A percentile compares a stretch with the other conserved stretches of the same genome.
Evolutionary conservation across 108 stramenopile genomes (phyloP).

Genomic region (Cyclotella atomus): DNA sequence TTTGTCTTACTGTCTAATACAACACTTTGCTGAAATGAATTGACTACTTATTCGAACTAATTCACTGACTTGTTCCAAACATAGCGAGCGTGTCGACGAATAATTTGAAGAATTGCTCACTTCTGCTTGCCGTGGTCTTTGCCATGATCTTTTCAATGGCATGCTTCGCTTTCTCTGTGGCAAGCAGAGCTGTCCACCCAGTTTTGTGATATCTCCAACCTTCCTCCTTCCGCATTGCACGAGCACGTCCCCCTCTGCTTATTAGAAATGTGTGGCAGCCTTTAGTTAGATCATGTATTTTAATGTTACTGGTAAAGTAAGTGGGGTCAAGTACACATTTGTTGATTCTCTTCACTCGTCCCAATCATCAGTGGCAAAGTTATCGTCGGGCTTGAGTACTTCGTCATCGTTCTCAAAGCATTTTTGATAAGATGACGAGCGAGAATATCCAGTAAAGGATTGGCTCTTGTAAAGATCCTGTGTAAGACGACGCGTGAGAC

Average conservation of each 20-base stretch:
- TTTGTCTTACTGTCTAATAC: too few relatives aligned
- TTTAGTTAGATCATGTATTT: neutral
- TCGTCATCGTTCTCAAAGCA: conserved; percentile 32
- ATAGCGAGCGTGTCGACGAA: too few relatives aligned
- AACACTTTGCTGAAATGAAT: too few relatives aligned
- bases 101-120: too few relatives aligned
- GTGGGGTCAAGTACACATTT: too few relatives aligned
- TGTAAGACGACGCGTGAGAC: neutral
- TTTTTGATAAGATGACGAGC: conserved; percentile 26
- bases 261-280: neutral
- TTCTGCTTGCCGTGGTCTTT: too few relatives aligned
- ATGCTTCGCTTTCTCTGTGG: neutral
- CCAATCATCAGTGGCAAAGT: conserved; percentile 34
- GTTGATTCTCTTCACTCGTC: conserved; percentile 13
- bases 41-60: too few relatives aligned
- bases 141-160: neutral
- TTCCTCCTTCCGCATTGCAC: neutral
- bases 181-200: neutral
- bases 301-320: too few relatives aligned
- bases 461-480: conserved; percentile 12
- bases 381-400: conserved; percentile 21
- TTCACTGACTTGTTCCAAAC: too few relatives aligned
- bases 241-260: neutral
- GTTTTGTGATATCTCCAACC: neutral
- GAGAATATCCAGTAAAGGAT: conserved; percentile 10